These are phyloP conservation scores for Boletus semigastroideus DNA, from an alignment of 1,284 basidiomycete genomes.

Conservation along the genomic window DNA sequence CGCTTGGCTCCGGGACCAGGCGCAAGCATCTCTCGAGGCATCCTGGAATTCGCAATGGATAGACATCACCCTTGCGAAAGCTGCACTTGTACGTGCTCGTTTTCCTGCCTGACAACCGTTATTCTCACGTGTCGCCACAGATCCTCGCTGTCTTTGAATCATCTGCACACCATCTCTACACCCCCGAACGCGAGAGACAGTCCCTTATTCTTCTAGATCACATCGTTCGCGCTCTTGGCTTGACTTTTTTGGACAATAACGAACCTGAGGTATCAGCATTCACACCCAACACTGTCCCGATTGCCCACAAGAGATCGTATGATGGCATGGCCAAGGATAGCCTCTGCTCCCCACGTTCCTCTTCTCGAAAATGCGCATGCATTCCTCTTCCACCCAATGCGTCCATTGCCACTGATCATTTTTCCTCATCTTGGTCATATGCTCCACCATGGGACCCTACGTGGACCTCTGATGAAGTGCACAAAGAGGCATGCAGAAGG, in stretches of 20 bases:
- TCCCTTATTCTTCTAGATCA: slow-evolving; percentile 61
- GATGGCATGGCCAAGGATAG: slow-evolving; percentile 29
- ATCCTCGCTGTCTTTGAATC: slow-evolving; percentile 73
- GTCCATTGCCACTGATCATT: slow-evolving; percentile 38
- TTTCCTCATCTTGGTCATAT: slow-evolving; percentile 46
- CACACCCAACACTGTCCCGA: slow-evolving; percentile 46
- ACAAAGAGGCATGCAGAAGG: slow-evolving; percentile 66
- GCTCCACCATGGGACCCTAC: slow-evolving; percentile 58
- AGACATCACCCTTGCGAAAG: slow-evolving; percentile 66
- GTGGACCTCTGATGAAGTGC: slow-evolving; percentile 54
- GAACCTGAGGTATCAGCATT: slow-evolving; percentile 56
- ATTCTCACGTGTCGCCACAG: slow-evolving; percentile 36
- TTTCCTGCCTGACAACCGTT: not conserved
- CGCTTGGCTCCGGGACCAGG: slow-evolving; percentile 51
- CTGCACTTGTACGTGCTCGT: slow-evolving; percentile 62
- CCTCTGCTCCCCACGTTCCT: slow-evolving; percentile 25
- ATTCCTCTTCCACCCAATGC: slow-evolving; percentile 40
- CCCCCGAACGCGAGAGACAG: slow-evolving; percentile 48
- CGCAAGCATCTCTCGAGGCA: slow-evolving; percentile 51
- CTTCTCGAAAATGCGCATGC: slow-evolving; percentile 50
- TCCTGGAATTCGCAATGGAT: slow-evolving; percentile 52
- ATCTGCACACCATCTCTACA: slow-evolving; percentile 66
- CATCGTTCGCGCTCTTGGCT: slow-evolving; percentile 53
- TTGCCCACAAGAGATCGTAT: slow-evolving; percentile 37
- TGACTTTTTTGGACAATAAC: slow-evolving; percentile 56